Evolutionary conservation across 208 protist species (phyloP).

Genomic region (Trypanosoma vivax): DNA sequence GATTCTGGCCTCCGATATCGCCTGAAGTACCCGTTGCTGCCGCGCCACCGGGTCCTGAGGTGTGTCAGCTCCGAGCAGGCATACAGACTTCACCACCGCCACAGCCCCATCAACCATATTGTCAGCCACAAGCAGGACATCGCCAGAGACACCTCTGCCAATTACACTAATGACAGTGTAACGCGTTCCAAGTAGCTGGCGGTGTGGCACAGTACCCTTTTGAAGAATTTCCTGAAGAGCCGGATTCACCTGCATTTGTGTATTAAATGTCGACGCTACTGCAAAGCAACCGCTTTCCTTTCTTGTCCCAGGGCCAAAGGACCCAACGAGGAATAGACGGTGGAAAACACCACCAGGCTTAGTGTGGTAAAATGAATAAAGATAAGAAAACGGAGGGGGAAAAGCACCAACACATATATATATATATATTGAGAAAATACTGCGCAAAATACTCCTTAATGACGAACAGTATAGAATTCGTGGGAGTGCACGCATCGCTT

Average conservation of each 20-base stretch:
- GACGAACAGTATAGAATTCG: not conserved
- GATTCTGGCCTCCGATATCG: constrained; percentile 3
- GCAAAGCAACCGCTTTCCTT: too few species aligned
- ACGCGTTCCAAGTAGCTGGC: constrained; percentile 11
- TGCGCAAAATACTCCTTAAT: not conserved
- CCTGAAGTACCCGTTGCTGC: not conserved
- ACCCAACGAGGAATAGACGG: too few species aligned
- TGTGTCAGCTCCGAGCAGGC: not conserved
- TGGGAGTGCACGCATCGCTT: not conserved
- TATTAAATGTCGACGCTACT: too few species aligned
- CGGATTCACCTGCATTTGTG: not conserved
- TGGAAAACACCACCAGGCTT: too few species aligned
- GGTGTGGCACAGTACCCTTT: not conserved
- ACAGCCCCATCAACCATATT: not conserved
- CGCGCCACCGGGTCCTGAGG: not conserved
- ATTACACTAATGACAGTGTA: constrained; percentile 10
- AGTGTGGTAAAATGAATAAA: too few species aligned
- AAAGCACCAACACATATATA: not conserved
- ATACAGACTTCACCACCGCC: constrained; percentile 12
- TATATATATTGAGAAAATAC: not conserved
- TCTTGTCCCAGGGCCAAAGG: too few species aligned
- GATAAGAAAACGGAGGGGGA: not conserved
- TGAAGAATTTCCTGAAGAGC: not conserved
- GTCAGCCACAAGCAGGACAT: constrained; percentile 21
- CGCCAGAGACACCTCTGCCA: constrained; percentile 16